Conservation (phyloP, 345 rosid species). For the Abelmoschus esculentus region DNA sequence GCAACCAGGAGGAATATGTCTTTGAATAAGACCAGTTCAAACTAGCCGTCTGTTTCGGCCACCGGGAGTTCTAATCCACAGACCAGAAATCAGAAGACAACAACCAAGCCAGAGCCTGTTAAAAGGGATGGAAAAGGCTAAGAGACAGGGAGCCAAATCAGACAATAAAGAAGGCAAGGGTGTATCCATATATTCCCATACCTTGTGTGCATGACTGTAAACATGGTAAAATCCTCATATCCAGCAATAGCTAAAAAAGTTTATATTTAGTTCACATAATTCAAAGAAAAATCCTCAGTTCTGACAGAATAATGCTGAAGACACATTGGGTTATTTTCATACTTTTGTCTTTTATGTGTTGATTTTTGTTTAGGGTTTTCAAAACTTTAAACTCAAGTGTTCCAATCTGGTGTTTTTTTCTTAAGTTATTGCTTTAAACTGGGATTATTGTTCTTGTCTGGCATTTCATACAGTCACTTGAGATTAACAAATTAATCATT, state of each 20-base stretch:
- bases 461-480: background rate
- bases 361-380: constrained; percentile 27
- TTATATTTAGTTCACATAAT: too few relatives aligned
- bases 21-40: too few relatives aligned
- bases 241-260: too few relatives aligned
- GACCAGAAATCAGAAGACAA: too few relatives aligned
- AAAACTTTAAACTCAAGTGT: background rate
- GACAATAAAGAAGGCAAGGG: constrained; percentile 41
- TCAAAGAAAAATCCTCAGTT: background rate
- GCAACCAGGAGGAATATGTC: constrained; percentile 30
- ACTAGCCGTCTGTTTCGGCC: constrained; percentile 36
- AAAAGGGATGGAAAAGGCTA: constrained; percentile 35
- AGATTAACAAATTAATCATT: background rate
- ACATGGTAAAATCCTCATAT: too few relatives aligned
- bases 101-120: constrained; percentile 32
- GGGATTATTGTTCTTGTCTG: background rate
- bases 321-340: constrained; percentile 4
- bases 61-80: constrained; percentile 28
- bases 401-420: constrained; percentile 5
- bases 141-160: constrained; percentile 39
- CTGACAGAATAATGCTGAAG: constrained; percentile 8
- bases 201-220: background rate
- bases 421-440: constrained; percentile 12
- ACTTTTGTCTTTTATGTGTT: constrained; percentile 13
- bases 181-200: background rate